Conservation (phyloP, 208 protist genomes). For the Trypanosoma platydactyli region DNA sequence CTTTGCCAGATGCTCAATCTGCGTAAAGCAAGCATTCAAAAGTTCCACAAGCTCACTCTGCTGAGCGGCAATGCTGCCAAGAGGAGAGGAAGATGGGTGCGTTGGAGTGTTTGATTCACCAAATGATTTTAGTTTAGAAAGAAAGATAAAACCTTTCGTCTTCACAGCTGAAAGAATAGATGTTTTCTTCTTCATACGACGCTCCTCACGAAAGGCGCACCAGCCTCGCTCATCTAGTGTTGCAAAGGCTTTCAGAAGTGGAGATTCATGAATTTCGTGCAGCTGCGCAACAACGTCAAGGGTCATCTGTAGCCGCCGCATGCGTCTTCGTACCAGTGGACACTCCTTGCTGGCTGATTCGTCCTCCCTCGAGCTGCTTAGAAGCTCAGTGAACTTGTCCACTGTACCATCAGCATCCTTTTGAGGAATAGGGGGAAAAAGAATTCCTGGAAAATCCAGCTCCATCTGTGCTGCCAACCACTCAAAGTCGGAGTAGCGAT, state of each 20-base stretch:
- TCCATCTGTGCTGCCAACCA: conserved; percentile 30
- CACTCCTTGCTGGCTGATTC: conserved; percentile 8
- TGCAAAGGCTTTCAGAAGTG: conserved; percentile 24
- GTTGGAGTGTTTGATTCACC: not conserved
- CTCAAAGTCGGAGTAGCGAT: conserved; percentile 41
- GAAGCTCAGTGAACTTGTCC: conserved; percentile 32
- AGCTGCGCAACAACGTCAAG: conserved; percentile 32
- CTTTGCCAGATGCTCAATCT: conserved; percentile 19
- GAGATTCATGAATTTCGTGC: conserved; percentile 30
- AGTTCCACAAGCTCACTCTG: conserved; percentile 17
- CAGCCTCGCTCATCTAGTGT: conserved; percentile 34
- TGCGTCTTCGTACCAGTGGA: conserved; percentile 28
- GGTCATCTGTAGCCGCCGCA: conserved; percentile 28
- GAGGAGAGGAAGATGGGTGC: conserved; percentile 2
- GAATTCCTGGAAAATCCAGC: conserved; percentile 32
- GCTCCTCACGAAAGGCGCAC: conserved; percentile 21
- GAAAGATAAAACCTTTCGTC: conserved; percentile 12
- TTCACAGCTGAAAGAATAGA: conserved; percentile 21
- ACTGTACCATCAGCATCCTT: conserved; percentile 37
- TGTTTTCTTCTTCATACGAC: conserved; percentile 6
- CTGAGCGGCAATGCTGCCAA: conserved; percentile 12
- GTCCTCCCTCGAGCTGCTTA: conserved; percentile 14
- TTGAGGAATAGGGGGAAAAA: conserved; percentile 36
- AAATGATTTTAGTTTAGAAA: conserved; percentile 20
- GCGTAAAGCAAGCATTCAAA: conserved; percentile 12